Evolutionary conservation across 2,329 filamentous ascomycete genomes (phyloP).

Genomic region (Bertia moriformis): DNA sequence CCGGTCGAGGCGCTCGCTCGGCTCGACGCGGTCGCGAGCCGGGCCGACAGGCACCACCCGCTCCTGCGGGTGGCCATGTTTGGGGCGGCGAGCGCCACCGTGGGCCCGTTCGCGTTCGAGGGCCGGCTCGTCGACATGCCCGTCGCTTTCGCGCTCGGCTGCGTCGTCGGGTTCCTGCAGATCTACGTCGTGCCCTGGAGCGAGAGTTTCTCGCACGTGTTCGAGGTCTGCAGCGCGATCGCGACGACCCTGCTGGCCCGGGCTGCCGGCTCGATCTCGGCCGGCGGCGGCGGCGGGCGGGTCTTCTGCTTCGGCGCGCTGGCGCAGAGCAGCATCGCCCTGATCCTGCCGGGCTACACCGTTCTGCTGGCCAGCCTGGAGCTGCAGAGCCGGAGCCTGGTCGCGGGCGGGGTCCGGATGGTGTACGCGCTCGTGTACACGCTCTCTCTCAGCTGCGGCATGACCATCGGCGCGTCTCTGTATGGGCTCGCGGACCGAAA

Average conservation of each 20-base stretch:
- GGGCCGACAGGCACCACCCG: constrained; percentile 28
- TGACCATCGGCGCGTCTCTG: constrained; percentile 34
- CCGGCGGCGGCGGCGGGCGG: constrained; percentile 21
- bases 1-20: constrained; percentile 54
- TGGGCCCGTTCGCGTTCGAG: constrained; percentile 69
- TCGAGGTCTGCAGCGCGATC: constrained; percentile 35
- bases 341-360: constrained; percentile 56
- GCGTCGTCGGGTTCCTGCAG: constrained; percentile 59
- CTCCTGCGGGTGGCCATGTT: constrained; percentile 52
- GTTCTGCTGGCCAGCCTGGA: constrained; percentile 35
- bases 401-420: constrained; percentile 34
- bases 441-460: constrained; percentile 33
- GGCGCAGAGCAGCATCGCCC: constrained; percentile 56
- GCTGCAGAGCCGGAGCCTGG: constrained; percentile 30
- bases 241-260: constrained; percentile 55
- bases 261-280: constrained; percentile 51
- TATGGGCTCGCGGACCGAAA: constrained; percentile 31
- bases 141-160: constrained; percentile 62
- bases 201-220: constrained; percentile 46
- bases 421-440: constrained; percentile 37
- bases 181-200: constrained; percentile 61
- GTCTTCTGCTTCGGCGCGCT: constrained; percentile 60
- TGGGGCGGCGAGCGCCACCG: constrained; percentile 60
- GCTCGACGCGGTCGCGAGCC: constrained; percentile 37
- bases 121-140: constrained; percentile 67